Evolutionary conservation across 1,284 basidiomycete genomes (phyloP).

Genomic region (Malassezia caprae): DNA sequence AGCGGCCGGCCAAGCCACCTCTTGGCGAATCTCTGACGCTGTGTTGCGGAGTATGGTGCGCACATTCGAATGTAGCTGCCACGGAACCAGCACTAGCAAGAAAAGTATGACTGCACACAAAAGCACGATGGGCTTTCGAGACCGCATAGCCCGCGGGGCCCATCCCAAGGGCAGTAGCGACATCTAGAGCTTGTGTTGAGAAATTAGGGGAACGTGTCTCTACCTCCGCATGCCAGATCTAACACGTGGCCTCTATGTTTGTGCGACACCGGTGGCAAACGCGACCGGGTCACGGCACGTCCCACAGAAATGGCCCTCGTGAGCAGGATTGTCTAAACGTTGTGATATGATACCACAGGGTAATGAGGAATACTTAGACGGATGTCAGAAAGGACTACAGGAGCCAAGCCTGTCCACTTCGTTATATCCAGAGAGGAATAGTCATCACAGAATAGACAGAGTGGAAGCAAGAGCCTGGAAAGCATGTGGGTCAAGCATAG

Average conservation of each 20-base stretch:
- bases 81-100: slow-evolving; percentile 12
- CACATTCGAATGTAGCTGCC: slow-evolving; percentile 13
- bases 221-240: not conserved
- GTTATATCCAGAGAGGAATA: not conserved
- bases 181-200: not conserved
- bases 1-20: not conserved
- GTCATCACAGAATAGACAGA: not conserved
- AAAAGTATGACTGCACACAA: slow-evolving; percentile 3
- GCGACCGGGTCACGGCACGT: not conserved
- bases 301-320: no score
- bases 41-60: slow-evolving; percentile 8
- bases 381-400: not conserved
- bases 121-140: slow-evolving; percentile 6
- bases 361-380: not conserved
- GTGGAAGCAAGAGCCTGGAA: not conserved
- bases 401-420: not conserved
- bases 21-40: slow-evolving; percentile 9
- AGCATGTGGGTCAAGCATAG: not conserved
- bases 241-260: not conserved
- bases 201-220: not conserved
- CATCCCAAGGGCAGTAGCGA: slow-evolving; percentile 2
- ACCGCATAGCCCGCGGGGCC: slow-evolving; percentile 6
- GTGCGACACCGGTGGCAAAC: not conserved
- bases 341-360: not conserved
- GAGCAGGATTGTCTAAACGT: no score